Base-by-base conservation (phyloP, 2,329 filamentous ascomycete species). In the Orbilia oligospora region DNA sequence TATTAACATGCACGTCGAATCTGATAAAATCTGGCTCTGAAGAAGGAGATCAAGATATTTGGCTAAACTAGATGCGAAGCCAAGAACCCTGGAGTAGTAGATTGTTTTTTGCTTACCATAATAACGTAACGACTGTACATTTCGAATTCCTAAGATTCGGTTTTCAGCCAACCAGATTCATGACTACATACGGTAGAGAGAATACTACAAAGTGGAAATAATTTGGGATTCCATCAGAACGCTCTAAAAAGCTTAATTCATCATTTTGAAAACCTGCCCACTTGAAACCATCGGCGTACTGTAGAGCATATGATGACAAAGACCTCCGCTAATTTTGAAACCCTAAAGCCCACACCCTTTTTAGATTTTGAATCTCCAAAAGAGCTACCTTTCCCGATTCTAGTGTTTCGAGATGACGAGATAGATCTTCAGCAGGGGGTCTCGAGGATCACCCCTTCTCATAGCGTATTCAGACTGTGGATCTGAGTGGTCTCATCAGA, bases 321-420 rank as follows among this genome's bases (percentile, higher is more conserved):
- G 8, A 18, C 3, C 16, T 4, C n/a, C 44, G n/a, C 14, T 20
- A 16, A 46, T 16, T 20, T 46, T 1, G 16, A 30, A 46, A 46
- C n/a, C 44, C 14, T 16, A 16, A 46, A 76, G 71, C 69, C 55
- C 69, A 76, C 48, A 70, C 48, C 64, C 65, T 69, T 65, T 70
- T 76, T 76, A 70, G 71, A 76, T 65, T 76, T 30, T n/a, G n/a
- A n/a, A n/a, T 76, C 71, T 76, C 70, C 67, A 76, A 76, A 76
- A 64, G 71, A 76, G 71, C 71, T 30, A 76, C 71, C 56, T 69
- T 68, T 76, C n/a, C 56, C 71, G 70, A 76, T 48, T 65, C 71
- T 76, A 55, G 65, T 44, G 3, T 46, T 46, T 18, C 4, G 1
- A n/a, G 44, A 46, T 18, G n/a, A 46, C 14, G 18, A 16, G 44